Percentiles rank a stretch among this genome's conserved stretches.
These are phyloP conservation scores for Macrocybe gigantea DNA, from an alignment of 768 basidiomycete genomes.

Conservation along the genomic window DNA sequence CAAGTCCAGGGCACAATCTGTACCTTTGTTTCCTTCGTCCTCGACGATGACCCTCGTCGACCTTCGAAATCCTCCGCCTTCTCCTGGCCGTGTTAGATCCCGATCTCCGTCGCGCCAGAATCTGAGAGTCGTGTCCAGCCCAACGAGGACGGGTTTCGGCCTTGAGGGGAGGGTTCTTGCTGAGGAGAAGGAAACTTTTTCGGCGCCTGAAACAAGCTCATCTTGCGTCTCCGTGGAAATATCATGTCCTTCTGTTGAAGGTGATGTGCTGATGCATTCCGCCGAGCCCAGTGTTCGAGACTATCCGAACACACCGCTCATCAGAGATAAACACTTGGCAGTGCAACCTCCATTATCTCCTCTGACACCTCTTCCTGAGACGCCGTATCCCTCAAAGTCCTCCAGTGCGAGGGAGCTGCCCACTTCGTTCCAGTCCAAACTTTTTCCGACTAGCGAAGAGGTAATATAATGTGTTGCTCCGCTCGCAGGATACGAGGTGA, in stretches of 20 bases:
- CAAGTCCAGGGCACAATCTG: conserved; percentile 38
- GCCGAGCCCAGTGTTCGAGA: too few relatives aligned
- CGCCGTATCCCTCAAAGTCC: conserved; percentile 27
- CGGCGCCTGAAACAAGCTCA: too few relatives aligned
- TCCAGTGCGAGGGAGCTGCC: conserved; percentile 3
- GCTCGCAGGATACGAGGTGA: too few relatives aligned
- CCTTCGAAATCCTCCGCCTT: conserved; percentile 35
- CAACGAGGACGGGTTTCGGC: neutral
- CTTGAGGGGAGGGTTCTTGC: too few relatives aligned
- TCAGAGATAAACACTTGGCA: conserved; percentile 12
- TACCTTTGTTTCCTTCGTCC: conserved; percentile 33
- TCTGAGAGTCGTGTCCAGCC: conserved; percentile 21
- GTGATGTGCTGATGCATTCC: too few relatives aligned
- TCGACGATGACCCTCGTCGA: conserved; percentile 30
- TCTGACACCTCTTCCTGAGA: conserved; percentile 47
- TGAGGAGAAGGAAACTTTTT: too few relatives aligned
- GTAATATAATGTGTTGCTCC: too few relatives aligned
- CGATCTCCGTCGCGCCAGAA: conserved; percentile 35
- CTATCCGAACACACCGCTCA: conserved; percentile 8
- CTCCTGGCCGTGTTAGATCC: conserved; percentile 33
- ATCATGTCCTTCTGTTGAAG: too few relatives aligned
- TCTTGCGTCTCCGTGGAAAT: too few relatives aligned
- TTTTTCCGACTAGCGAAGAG: too few relatives aligned
- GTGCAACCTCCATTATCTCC: conserved; percentile 28
- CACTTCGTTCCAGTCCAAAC: too few relatives aligned